Evolutionary conservation across 371 early-diverging fungal genomes (phyloP).

Genomic region (Actinomortierella ambigua): DNA sequence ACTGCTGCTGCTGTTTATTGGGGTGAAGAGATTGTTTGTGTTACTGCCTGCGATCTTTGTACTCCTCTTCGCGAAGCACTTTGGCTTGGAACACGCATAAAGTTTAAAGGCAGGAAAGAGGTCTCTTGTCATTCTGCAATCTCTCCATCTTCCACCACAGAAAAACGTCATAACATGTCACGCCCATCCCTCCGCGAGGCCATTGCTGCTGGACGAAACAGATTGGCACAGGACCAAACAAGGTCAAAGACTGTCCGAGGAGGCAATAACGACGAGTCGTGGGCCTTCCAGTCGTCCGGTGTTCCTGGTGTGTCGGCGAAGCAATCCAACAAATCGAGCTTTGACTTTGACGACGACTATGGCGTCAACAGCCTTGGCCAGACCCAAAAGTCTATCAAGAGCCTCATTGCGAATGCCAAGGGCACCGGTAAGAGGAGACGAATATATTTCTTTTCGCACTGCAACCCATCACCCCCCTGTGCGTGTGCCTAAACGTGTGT

Average conservation of each 20-base stretch:
- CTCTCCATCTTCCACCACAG: too few relatives aligned
- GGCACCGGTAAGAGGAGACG: conserved; percentile 24
- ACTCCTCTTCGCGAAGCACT: too few relatives aligned
- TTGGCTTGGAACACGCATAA: too few relatives aligned
- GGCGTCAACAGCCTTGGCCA: conserved; percentile 45
- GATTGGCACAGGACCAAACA: conserved; percentile 26
- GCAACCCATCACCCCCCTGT: too few relatives aligned
- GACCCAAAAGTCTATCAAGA: conserved; percentile 45
- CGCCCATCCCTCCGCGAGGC: conserved; percentile 45
- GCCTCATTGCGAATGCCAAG: conserved; percentile 46
- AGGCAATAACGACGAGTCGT: conserved; percentile 24
- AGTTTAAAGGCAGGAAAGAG: too few relatives aligned
- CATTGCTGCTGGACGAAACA: conserved; percentile 38
- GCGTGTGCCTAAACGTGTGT: too few relatives aligned
- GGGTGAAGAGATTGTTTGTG: too few relatives aligned
- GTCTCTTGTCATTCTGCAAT: too few relatives aligned
- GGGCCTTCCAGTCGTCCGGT: conserved; percentile 35
- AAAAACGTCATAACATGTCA: conserved; percentile 24
- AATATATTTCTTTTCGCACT: background rate
- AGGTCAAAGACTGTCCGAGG: conserved; percentile 37
- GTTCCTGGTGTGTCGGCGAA: conserved; percentile 27
- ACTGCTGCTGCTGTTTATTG: too few relatives aligned
- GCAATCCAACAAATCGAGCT: too few relatives aligned
- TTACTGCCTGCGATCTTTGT: too few relatives aligned
- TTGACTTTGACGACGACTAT: too few relatives aligned